Evolutionary conservation across 805 yeast species (phyloP).

Genomic region (Saturnispora galanensis): DNA sequence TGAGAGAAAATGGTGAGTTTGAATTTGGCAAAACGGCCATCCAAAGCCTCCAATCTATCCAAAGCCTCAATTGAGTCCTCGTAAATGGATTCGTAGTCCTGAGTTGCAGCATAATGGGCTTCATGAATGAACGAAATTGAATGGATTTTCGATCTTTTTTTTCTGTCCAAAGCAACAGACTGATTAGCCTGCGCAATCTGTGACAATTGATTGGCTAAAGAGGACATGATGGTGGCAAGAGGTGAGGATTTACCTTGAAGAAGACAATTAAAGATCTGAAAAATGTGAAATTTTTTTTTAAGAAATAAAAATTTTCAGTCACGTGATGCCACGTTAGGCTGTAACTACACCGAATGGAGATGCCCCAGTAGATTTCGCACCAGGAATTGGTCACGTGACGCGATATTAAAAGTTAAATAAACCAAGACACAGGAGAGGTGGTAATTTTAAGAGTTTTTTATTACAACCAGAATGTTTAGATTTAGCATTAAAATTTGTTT

Average conservation of each 20-base stretch:
- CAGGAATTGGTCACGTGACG: no score
- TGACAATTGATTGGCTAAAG: conserved; percentile 76
- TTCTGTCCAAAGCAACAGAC: conserved; percentile 76
- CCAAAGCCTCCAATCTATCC: conserved; percentile 59
- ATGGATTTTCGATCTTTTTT: conserved; percentile 76
- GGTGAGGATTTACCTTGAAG: neutral
- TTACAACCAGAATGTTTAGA: no score
- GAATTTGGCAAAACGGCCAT: conserved; percentile 66
- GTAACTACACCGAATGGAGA: no score
- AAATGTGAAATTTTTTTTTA: neutral
- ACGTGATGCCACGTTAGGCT: no score
- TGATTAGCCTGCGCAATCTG: conserved; percentile 54
- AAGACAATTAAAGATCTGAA: neutral
- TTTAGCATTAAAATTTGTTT: no score
- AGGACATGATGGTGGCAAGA: conserved; percentile 17
- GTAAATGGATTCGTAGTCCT: conserved; percentile 78
- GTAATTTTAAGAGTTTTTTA: no score
- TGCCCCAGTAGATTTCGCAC: no score
- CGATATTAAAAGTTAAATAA: no score
- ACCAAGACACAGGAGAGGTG: no score
- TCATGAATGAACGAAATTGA: conserved; percentile 83
- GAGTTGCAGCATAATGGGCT: conserved; percentile 82
- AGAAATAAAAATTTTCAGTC: no score
- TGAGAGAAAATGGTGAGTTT: conserved; percentile 70
- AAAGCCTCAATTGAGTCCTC: conserved; percentile 67